phyloP scores from a whole-genome alignment of 2,329 filamentous ascomycete genomes.

The Aspergillus sp. region DNA sequence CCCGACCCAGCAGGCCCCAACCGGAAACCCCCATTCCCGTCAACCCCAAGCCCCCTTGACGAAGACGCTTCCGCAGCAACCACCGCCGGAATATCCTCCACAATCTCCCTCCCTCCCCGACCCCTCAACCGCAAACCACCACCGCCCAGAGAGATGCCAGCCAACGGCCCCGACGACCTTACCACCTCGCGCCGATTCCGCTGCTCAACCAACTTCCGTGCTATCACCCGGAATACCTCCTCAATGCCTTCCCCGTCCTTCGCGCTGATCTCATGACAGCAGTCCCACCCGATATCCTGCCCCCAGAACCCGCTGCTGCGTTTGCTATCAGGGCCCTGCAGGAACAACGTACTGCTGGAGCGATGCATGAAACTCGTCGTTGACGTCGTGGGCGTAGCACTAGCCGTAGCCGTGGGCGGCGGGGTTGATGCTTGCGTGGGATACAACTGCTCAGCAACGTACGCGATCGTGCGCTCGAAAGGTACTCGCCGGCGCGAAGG shows the following conservation, averaged over 20 bases:
- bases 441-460: slow-evolving; percentile 85
- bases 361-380: slow-evolving; percentile 10
- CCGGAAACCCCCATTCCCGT: slow-evolving; percentile 53
- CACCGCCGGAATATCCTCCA: neutral
- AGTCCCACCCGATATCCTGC: slow-evolving; percentile 91
- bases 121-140: too few relatives aligned
- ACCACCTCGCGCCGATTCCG: slow-evolving; percentile 49
- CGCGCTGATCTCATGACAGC: slow-evolving; percentile 92
- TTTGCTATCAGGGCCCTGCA: slow-evolving; percentile 37
- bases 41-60: slow-evolving; percentile 42
- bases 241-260: slow-evolving; percentile 94
- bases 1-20: slow-evolving; percentile 31
- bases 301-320: slow-evolving; percentile 60
- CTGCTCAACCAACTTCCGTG: slow-evolving; percentile 75
- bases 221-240: slow-evolving; percentile 88
- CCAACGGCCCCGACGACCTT: slow-evolving; percentile 35
- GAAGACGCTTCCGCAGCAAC: slow-evolving; percentile 24
- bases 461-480: slow-evolving; percentile 92
- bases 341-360: slow-evolving; percentile 9
- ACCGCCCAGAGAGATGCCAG: slow-evolving; percentile 19
- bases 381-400: slow-evolving; percentile 18
- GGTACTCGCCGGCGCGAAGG: slow-evolving; percentile 74
- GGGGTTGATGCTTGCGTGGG: slow-evolving; percentile 62
- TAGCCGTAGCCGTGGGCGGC: slow-evolving; percentile 54
- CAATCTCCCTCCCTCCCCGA: slow-evolving; percentile 31